These are phyloP conservation scores for Areca catechu DNA, from an alignment of 176 grass and related monocot species.

Conservation along the genomic window DNA sequence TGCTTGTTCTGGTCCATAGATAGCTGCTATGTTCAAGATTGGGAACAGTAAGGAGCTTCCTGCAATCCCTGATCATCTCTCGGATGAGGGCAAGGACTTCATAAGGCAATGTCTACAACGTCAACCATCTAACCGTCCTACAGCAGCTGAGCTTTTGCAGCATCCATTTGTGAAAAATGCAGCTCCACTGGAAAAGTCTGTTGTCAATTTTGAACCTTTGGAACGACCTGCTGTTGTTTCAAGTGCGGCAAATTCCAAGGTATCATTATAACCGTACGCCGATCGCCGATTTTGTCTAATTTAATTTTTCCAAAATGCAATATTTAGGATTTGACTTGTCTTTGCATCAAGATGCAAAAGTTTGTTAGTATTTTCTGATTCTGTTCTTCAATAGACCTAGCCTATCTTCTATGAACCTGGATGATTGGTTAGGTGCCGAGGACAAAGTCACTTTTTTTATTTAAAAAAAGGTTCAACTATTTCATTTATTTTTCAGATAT, in stretches of 20 bases:
- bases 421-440: too few species aligned
- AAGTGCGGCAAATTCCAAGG: conserved; percentile 38
- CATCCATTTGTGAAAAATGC: conserved; percentile 86
- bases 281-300: too few species aligned
- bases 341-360: not conserved
- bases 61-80: conserved; percentile 81
- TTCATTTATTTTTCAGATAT: too few species aligned
- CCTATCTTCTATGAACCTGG: too few species aligned
- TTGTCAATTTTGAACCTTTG: conserved; percentile 34
- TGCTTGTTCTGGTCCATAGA: conserved; percentile 25
- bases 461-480: too few species aligned
- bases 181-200: conserved; percentile 48
- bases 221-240: conserved; percentile 40
- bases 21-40: conserved; percentile 98
- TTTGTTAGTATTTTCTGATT: conserved; percentile 2
- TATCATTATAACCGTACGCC: conserved; percentile 10
- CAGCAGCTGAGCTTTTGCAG: conserved; percentile 76
- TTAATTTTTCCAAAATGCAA: too few species aligned
- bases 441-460: too few species aligned
- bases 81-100: conserved; percentile 83
- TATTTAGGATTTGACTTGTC: too few species aligned
- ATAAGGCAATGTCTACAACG: conserved; percentile 69
- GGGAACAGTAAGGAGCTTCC: conserved; percentile 95
- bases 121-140: conserved; percentile 70
- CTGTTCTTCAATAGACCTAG: too few species aligned